Base-by-base conservation (phyloP, 2,329 filamentous ascomycete species). In the Penicillium sp. region DNA sequence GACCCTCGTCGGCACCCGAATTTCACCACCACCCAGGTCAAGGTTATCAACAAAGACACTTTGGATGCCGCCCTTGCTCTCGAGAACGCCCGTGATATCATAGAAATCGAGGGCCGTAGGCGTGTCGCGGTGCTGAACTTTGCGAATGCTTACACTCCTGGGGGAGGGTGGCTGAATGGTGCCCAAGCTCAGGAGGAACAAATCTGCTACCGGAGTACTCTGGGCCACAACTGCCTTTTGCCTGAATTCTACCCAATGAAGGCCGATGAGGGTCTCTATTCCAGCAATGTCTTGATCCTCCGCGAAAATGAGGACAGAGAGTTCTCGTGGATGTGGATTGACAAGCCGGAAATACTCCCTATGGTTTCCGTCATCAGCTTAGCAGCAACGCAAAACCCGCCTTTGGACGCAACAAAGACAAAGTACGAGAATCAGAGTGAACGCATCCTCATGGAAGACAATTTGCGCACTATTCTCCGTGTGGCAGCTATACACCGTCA, bases 151-250 rank as follows among this genome's bases (percentile, higher is more conserved):
- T 66, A 72, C 3, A 72, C 68, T 14, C 81, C 84, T 0, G 88
- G 88, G n/a, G 88, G 88, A 20, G 87, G 86, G 17, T 90, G 87
- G 82, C 70, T 82, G 4, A 80, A 80, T 39, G 88, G 88, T 38
- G 79, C 86, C 56, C 73, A 84, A 34, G 88, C 88, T 0, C 88
- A 91, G 72, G 88, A 91, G 75, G 88, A 91, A 76, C 82, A 84
- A 2, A 79, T 91, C 6, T 90, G 87, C 75, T 88, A 86, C 69
- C 83, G 88, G 45, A 85, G 82, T 57, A 81, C 73, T 41, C 73
- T 81, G 10, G 69, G 63, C 57, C 72, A 69, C 37, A 71, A 68
- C 38, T 75, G 75, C 2, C 69, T 81, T n/a, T 76, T 78, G 38
- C 38, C 52, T 8, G 53, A 66, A 4, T 82, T 82, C 67, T 89